Evolutionary conservation across 805 yeast genomes (phyloP), one percentile per base, ranked within the genome.

Genomic region (Nakazawaea populi): DNA sequence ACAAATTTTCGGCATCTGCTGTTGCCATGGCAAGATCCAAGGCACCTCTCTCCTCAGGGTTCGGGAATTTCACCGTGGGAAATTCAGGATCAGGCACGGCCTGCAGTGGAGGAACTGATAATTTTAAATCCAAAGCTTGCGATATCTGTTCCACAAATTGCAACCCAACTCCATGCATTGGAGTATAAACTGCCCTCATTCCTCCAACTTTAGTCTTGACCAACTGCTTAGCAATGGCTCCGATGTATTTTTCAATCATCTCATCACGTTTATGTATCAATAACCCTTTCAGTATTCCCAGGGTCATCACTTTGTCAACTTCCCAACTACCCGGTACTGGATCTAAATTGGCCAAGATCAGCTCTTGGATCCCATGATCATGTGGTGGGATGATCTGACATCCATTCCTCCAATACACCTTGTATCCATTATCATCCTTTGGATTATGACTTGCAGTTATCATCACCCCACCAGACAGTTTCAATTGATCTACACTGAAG

Each of bases 341-440:
- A 3, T 56, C 65, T 54, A 88, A 67, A 59, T 88, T 87, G 11
- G 69, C 59, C 29, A 77, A 71, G 41, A 92, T 92, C 1, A 73
- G 61, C 2, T 64, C 54, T 27, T 96, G 90, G 55, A 92, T 92
- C 1, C 76, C 82, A 2, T 60, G 59, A 61, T 94, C 98, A 60
- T 85, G 89, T 0, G 99, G 98, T 2, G 96, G 91, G 44, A 92
- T 89, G 55, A 92, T 94, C 65, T 94, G 98, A 65, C 97, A 92
- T 4, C 97, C 98, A 63, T 92, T 92, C 8, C 75, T 71, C 81
- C 94, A 89, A 70, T 94, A 92, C 1, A 92, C 98, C 62, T 92
- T 92, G 69, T 89, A 92, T 0, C 98, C 98, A 61, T 91, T 91
- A 63, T 90, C 97, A 63, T 78, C 71, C 35, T 86, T 86, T 1